A percentile compares a stretch with the other conserved stretches of the same genome.
These are phyloP conservation scores for Cladochytrium replicatum DNA, from an alignment of 192 early-diverging fungal species.

Conservation along the genomic window DNA sequence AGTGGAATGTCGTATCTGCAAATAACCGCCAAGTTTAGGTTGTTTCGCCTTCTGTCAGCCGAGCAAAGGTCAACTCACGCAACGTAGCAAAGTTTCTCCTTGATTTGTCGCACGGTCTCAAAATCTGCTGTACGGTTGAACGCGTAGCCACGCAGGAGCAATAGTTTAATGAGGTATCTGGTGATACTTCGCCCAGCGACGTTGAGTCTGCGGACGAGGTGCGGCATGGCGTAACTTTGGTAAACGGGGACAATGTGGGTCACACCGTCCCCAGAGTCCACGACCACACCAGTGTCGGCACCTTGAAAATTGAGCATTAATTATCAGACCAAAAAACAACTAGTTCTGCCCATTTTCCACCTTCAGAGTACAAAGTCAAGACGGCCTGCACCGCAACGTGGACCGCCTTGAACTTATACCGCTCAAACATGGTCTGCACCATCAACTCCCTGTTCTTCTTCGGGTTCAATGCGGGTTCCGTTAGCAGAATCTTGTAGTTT, in stretches of 20 bases:
- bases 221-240: constrained; percentile 84
- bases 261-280: constrained; percentile 98
- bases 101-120: constrained; percentile 93
- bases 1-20: constrained; percentile 85
- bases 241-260: constrained; percentile 99
- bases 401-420: constrained; percentile 85
- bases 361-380: constrained; percentile 95
- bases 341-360: constrained; percentile 14
- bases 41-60: not conserved
- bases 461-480: constrained; percentile 95
- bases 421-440: constrained; percentile 94
- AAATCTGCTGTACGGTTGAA: constrained; percentile 98
- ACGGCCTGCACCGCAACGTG: constrained; percentile 97
- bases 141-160: constrained; percentile 86
- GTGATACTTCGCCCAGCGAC: constrained; percentile 96
- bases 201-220: constrained; percentile 82
- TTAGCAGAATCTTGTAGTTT: constrained; percentile 89
- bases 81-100: constrained; percentile 97
- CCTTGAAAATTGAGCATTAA: not conserved
- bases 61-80: constrained; percentile 43
- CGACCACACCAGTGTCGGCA: constrained; percentile 79
- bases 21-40: not conserved
- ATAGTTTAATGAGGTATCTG: constrained; percentile 89
- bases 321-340: not conserved
- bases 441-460: constrained; percentile 84